These are phyloP conservation scores for Mercurialis annua DNA, from an alignment of 345 rosid species.

Conservation along the genomic window DNA sequence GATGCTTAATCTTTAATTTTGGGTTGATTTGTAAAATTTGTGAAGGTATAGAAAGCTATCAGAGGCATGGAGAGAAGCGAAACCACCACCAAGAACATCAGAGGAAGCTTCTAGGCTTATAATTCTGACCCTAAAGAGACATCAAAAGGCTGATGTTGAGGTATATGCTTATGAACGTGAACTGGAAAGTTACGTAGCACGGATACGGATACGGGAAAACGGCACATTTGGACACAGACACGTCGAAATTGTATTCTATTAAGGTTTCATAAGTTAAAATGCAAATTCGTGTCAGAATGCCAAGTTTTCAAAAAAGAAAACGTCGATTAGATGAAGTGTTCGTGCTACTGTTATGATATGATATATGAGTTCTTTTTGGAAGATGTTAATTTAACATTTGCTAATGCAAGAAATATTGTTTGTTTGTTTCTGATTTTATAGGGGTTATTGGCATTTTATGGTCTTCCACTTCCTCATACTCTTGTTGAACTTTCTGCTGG, in stretches of 20 bases:
- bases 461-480: slow-evolving; percentile 57
- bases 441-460: slow-evolving; percentile 85
- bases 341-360: no score
- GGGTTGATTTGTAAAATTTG: slow-evolving; percentile 19
- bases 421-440: slow-evolving; percentile 11
- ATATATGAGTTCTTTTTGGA: not conserved
- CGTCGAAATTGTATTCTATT: no score
- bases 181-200: no score
- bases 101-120: slow-evolving; percentile 73
- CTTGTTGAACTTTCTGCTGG: slow-evolving; percentile 35
- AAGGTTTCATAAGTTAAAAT: no score
- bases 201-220: no score
- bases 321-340: no score
- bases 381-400: not conserved
- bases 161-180: slow-evolving; percentile 34
- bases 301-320: no score
- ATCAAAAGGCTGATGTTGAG: slow-evolving; percentile 83
- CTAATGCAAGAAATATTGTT: slow-evolving; percentile 1
- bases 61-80: slow-evolving; percentile 76
- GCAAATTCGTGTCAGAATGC: no score
- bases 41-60: slow-evolving; percentile 76
- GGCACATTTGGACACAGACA: no score
- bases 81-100: slow-evolving; percentile 62
- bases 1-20: not conserved
- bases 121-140: slow-evolving; percentile 49